Conservation (phyloP, 306 rosid genomes). For the Acacia acuminata region DNA sequence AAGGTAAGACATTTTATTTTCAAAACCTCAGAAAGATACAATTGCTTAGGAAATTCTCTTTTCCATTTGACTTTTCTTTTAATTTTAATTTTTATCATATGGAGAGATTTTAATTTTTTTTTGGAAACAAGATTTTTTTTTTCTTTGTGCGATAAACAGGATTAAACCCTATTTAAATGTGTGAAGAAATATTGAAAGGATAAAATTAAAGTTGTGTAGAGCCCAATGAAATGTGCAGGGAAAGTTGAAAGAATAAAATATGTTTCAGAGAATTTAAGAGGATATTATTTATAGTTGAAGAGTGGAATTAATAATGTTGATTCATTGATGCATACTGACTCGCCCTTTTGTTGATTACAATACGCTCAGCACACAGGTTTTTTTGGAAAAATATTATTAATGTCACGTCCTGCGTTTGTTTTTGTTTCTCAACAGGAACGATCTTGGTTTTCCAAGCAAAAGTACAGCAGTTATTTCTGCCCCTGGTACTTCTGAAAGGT, state of each 20-base stretch:
- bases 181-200: background rate
- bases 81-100: background rate
- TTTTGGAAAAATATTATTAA: slow-evolving; percentile 16
- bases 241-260: no score
- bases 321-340: background rate
- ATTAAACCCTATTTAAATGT: background rate
- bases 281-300: background rate
- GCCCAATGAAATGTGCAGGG: background rate
- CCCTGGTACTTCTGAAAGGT: slow-evolving; percentile 89
- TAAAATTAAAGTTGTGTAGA: background rate
- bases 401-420: slow-evolving; percentile 31
- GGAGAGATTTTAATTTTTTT: background rate
- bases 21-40: slow-evolving; percentile 1
- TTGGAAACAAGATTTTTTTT: background rate
- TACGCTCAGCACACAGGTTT: background rate
- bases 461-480: slow-evolving; percentile 53
- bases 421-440: slow-evolving; percentile 52
- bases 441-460: slow-evolving; percentile 59
- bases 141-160: background rate
- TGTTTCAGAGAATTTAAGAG: no score
- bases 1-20: background rate
- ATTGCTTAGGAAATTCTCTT: slow-evolving; percentile 1
- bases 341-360: background rate
- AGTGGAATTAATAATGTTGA: background rate
- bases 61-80: slow-evolving; percentile 3